Evolutionary conservation across 805 yeast species (phyloP).

Genomic region (Pichia deserticola): DNA sequence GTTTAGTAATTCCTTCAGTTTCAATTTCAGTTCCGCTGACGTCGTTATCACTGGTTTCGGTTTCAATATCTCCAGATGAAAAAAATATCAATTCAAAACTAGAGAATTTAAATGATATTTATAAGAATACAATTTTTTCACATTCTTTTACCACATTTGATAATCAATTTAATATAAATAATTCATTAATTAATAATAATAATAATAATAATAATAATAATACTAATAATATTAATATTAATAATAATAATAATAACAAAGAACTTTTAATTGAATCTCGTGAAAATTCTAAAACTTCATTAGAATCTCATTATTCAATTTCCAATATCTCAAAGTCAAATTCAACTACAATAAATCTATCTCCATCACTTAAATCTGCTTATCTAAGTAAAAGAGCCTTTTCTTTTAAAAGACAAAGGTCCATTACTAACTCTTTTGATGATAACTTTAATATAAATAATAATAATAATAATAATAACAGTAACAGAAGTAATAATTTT

Average conservation of each 20-base stretch:
- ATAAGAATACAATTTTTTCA: not conserved
- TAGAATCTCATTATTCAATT: not conserved
- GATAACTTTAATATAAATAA: not conserved
- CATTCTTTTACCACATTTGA: not conserved
- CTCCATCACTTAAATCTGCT: constrained; percentile 6
- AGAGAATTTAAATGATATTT: not conserved
- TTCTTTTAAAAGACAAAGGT: constrained; percentile 1
- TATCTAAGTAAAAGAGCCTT: constrained; percentile 4
- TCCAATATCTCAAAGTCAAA: not conserved
- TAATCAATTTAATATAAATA: not conserved
- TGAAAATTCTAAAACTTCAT: not conserved
- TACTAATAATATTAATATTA: too few species aligned
- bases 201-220: too few species aligned
- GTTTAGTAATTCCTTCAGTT: not conserved
- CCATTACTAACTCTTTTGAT: not conserved
- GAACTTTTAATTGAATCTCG: not conserved
- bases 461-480: not conserved
- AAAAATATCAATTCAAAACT: not conserved
- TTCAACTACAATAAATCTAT: not conserved
- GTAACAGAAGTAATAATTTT: too few species aligned
- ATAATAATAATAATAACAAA: too few species aligned
- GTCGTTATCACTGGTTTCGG: constrained; percentile 1
- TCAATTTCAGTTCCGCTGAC: not conserved
- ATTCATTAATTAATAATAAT: too few species aligned
- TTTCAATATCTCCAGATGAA: not conserved